phyloP scores from a whole-genome alignment of 805 yeast genomes.

The Monosporozyma servazzii region DNA sequence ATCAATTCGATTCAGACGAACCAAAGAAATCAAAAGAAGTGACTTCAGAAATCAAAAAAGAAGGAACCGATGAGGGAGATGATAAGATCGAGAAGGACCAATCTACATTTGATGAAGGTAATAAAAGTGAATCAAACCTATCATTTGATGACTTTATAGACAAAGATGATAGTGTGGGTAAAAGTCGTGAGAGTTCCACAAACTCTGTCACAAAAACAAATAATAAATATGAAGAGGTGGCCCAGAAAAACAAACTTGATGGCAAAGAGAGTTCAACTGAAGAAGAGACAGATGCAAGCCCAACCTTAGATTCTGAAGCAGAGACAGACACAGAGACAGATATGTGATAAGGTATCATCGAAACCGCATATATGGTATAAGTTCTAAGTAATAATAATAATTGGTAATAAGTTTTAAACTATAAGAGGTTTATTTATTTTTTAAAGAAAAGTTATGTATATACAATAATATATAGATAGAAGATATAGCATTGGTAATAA shows the following conservation, averaged over 20 bases:
- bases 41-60: neutral
- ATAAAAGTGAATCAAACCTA: neutral
- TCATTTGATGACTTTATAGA: neutral
- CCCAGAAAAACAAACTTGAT: neutral
- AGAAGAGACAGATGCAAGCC: neutral
- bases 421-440: neutral
- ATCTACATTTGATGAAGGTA: neutral
- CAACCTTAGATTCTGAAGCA: neutral
- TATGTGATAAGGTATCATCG: neutral
- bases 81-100: neutral
- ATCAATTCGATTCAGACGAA: neutral
- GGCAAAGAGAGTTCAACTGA: neutral
- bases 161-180: neutral
- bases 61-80: neutral
- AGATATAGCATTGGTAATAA: neutral
- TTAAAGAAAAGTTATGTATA: neutral
- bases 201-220: neutral
- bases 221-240: neutral
- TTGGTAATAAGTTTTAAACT: neutral
- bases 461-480: neutral
- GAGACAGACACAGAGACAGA: neutral
- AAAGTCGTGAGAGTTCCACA: neutral
- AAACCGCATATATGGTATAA: neutral
- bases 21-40: neutral
- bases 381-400: neutral